Percentiles rank a stretch among this genome's conserved stretches.
These are phyloP conservation scores for Geranium brycei DNA, from an alignment of 345 rosid species.

Conservation along the genomic window DNA sequence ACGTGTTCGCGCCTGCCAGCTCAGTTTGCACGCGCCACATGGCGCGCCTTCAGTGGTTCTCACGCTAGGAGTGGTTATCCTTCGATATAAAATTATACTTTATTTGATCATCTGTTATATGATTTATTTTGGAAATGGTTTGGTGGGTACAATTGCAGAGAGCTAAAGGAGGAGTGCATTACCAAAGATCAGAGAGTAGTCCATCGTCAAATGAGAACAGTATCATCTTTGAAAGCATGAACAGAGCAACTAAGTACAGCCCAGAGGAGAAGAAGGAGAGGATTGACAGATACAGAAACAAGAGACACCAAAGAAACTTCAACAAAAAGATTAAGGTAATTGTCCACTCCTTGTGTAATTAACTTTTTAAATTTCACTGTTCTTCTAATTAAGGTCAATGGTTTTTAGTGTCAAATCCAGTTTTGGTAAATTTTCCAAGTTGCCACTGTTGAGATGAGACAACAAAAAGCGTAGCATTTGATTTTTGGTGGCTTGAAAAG, in stretches of 20 bases:
- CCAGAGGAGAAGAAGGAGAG: conserved; percentile 75
- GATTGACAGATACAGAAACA: conserved; percentile 62
- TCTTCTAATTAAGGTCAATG: not conserved
- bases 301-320: conserved; percentile 67
- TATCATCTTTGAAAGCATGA: conserved; percentile 65
- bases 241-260: conserved; percentile 47
- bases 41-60: no score
- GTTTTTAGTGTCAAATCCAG: not conserved
- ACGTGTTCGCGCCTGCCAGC: no score
- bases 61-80: no score
- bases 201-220: conserved; percentile 54
- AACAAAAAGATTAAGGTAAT: conserved; percentile 76
- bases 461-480: not conserved
- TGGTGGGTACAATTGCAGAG: conserved; percentile 13
- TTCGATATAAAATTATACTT: no score
- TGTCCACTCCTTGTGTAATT: not conserved
- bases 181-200: conserved; percentile 30
- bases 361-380: no score
- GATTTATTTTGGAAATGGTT: not conserved
- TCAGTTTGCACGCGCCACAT: no score
- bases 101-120: no score
- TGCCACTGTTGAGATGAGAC: not conserved
- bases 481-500: not conserved
- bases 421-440: not conserved
- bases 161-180: conserved; percentile 7